Base-by-base conservation (phyloP, 179 eudicot genomes). In the Drosera spatulata region DNA sequence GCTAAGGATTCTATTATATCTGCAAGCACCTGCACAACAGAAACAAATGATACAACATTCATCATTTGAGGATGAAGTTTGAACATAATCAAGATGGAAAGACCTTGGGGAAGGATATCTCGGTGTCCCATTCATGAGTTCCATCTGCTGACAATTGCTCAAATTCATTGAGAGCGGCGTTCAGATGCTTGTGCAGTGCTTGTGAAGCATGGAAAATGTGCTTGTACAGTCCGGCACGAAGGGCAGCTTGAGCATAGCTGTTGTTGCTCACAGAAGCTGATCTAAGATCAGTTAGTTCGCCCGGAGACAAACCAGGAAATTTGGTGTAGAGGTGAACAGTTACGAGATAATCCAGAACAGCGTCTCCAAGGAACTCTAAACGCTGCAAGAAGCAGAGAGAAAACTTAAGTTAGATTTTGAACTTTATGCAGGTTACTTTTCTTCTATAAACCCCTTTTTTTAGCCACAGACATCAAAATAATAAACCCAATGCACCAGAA, bases 1-100 rank as follows among this genome's bases (percentile, higher is more conserved):
- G 96, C 99, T 43, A 93, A 56, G 40, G 99, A 93, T 75, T 93
- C 99, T 49, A 93, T 82, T 0, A 89, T 55, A 60, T 93, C 99
- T 42, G 95, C 99, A 12, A 89, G 73, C 2, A 86, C 99, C 96
- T 91, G 73, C 3, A 61, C 41, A 33, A n/a, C 8, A 0, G 45
- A 43, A 43, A 7, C 37, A 7, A 13, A n/a, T 51, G 3, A 12
- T 4, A 14, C 6, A 6, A 12, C 22, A 5, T 15, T 6, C 2
- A 49, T 51, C 22, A 51, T 5, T 4, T 5, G 15, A 2, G 15
- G 1, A 11, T 51, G 7, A 15, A 3, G 4, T n/a, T 3, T 5
- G 55, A 14, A 11, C 7, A 14, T 51, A 9, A 51, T 2, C 4
- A 13, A 15, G 33, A n/a, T 14, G 15, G 15, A n/a, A 51, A 14